A percentile compares a stretch with the other conserved stretches of the same genome.
Evolutionary conservation across 805 yeast species (phyloP).

Genomic region (Metschnikowia hibisci): DNA sequence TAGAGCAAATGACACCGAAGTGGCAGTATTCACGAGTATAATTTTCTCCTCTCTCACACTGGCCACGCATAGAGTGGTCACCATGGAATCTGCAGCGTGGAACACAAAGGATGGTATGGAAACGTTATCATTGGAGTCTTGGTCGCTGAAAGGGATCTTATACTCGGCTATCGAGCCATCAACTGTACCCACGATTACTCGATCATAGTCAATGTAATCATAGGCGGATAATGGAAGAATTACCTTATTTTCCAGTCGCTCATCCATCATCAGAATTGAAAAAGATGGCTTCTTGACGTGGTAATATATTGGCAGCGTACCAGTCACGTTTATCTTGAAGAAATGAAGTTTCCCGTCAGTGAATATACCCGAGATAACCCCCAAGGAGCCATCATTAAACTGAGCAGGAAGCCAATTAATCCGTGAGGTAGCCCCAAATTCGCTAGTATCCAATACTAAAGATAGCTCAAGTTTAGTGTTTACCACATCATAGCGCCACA

Average conservation of each 20-base stretch:
- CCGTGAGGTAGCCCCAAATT: conserved; percentile 44
- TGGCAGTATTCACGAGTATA: conserved; percentile 30
- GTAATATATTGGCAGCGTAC: conserved; percentile 12
- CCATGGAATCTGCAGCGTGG: conserved; percentile 30
- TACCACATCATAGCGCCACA: conserved; percentile 35
- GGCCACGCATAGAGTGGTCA: conserved; percentile 26
- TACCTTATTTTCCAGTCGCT: conserved; percentile 5
- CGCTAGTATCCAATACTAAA: conserved; percentile 29
- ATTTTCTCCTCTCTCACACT: conserved; percentile 22
- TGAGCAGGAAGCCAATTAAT: conserved; percentile 39
- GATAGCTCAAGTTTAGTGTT: conserved; percentile 24
- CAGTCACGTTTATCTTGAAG: conserved; percentile 30
- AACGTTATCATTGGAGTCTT: conserved; percentile 11
- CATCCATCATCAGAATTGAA: conserved; percentile 12
- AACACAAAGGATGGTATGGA: conserved; percentile 31
- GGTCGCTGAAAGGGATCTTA: conserved; percentile 29
- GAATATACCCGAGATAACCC: conserved; percentile 49
- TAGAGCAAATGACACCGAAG: conserved; percentile 20
- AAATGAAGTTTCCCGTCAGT: conserved; percentile 57
- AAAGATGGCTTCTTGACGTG: conserved; percentile 23
- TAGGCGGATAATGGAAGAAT: conserved; percentile 39
- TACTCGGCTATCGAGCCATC: conserved; percentile 62
- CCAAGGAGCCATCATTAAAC: conserved; percentile 26
- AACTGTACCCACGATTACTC: conserved; percentile 52
- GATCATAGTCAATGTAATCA: conserved; percentile 43